Base-by-base conservation (phyloP, 148 eudicot genomes). In the Dianthus caryophyllus region DNA sequence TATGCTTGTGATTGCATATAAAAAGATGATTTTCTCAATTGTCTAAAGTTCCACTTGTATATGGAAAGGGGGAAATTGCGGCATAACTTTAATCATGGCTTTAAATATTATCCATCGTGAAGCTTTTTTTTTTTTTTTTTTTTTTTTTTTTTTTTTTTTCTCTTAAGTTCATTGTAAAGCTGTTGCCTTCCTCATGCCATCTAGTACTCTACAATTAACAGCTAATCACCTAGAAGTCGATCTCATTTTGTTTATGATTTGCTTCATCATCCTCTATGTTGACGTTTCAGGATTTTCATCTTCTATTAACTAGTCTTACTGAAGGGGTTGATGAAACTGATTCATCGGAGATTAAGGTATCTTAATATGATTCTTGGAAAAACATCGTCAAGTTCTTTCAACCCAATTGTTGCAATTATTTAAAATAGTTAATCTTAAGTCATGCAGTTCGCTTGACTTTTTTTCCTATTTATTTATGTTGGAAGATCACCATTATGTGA, bases 201-300 rank as follows among this genome's bases (percentile, higher is more conserved):
- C 17, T 24, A 0, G 38, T 33, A n/a, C n/a, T n/a, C n/a, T n/a
- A n/a, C 41, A 17, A 52, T 59, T 33, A 33, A 30, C 50, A 25
- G 14, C 38, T 16, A 31, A 21, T 9, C 24, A 22, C 31, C 7
- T 57, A 20, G 29, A 24, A 33, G 43, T 17, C 49, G 29, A 18
- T n/a, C 17, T 38, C 50, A 27, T 46, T 8, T 15, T 21, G 16
- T 26, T 29, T 54, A n/a, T 39, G 6, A 57, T 20, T 68, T 26
- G 44, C 61, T 12, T 70, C 57, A 55, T 51, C 36, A 50, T 36
- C 24, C 36, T 54, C 15, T 71, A 26, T 49, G 1, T 84, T 68
- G 47, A 20, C 18, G 50, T 82, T 67, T 76, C 88, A 93, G 98
- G 90, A 65, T 58, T 89, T 93, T 73, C 84, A 83, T 73, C 61